Base-by-base conservation (phyloP, 2,329 filamentous ascomycete genomes). In the Pezicula neosporulosa region DNA sequence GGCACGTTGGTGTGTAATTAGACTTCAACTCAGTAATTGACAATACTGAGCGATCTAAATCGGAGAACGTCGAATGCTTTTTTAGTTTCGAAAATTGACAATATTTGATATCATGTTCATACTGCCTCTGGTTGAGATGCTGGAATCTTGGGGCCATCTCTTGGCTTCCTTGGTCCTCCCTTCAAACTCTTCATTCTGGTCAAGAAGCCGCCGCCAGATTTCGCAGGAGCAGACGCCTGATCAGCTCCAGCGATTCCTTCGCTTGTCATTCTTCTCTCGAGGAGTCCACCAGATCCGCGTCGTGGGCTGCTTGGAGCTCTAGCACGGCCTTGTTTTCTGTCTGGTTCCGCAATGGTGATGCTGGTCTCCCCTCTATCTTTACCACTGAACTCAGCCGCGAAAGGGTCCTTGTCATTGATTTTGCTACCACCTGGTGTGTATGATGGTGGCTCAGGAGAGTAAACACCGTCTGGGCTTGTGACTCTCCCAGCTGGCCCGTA, bases 111-210 rank as follows among this genome's bases (percentile, higher is more conserved):
- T 33, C 9, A 10, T 33, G 6, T 13, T 33, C 12, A 33, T 33
- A 33, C 30, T 3, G 30, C 30, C 12, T 33, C 30, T 10, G 30
- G 12, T 13, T 33, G 30, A 7, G 30, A 10, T 33, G 33, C 69
- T 71, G 44, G 55, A 60, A 47, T 53, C 50, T 6, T 58, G 55
- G 8, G 51, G 65, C 37, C 27, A 50, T 16, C 68, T 72, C 66
- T 71, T 52, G 67, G 69, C 62, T 70, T 72, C 57, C 82, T 77
- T 57, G 85, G 78, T 30, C 83, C 82, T 47, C 86, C 86, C 74
- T 90, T 92, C 70, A 94, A 72, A 69, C 86, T 90, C 78, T 89
- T 91, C 73, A 94, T 89, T 49, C 90, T 82, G 48, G 82, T 88
- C 55, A 95, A 68, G 56, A 95, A 85, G 2, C 80, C 80, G 42